phyloP scores from a whole-genome alignment of 1,139 yeast genomes.

The Suhomyces coccinellae region DNA sequence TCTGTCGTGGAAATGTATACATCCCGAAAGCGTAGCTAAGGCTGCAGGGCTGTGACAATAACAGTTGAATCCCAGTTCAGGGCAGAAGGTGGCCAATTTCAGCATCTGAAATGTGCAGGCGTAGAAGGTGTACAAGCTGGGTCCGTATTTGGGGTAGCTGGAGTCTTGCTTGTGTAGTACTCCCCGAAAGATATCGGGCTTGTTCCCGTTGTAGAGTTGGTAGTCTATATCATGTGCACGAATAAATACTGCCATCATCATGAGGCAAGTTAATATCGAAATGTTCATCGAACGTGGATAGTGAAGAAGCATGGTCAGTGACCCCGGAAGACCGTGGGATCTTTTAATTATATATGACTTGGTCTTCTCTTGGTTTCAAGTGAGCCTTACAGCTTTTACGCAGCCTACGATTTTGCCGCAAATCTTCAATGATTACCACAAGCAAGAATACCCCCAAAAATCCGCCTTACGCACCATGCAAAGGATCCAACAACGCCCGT shows the following conservation, averaged over 20 bases:
- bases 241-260: not conserved
- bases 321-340: too few relatives aligned
- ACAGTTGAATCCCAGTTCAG: not conserved
- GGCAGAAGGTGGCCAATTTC: not conserved
- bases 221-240: not conserved
- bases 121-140: slow-evolving; percentile 1
- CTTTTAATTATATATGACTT: too few relatives aligned
- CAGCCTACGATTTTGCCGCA: too few relatives aligned
- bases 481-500: too few relatives aligned
- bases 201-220: not conserved
- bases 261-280: not conserved
- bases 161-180: not conserved
- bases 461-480: too few relatives aligned
- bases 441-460: too few relatives aligned
- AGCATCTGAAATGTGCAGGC: slow-evolving; percentile 1
- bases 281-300: not conserved
- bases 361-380: too few relatives aligned
- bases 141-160: not conserved
- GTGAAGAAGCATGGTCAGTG: too few relatives aligned
- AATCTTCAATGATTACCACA: too few relatives aligned
- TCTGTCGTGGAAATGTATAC: not conserved
- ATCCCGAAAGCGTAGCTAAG: slow-evolving; percentile 6
- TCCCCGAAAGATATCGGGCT: slow-evolving; percentile 1
- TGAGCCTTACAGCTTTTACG: too few relatives aligned
- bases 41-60: slow-evolving; percentile 4